Evolutionary conservation across 495 filamentous ascomycete genomes (phyloP), one percentile per base, ranked within the genome.

Genomic region (Xeromyces bisporus): DNA sequence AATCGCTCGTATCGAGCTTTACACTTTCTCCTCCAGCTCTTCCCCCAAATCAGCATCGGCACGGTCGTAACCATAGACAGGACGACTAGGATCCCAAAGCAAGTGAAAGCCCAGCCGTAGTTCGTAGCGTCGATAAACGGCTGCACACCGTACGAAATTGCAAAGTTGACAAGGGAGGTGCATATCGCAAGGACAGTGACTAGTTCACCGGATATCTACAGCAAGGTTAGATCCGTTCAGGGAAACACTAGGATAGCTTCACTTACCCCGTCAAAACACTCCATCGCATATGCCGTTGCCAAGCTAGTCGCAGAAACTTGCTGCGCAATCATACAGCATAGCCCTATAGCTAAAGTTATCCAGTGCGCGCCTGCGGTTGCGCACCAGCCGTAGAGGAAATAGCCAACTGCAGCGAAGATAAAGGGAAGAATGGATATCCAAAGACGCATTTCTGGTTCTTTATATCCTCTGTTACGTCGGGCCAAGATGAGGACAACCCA

Each of bases 231-330:
- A 9, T 21, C 20, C n/a, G n/a, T n/a, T n/a, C n/a, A n/a, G n/a
- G n/a, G n/a, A n/a, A n/a, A 21, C 20, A 21, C 4, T 21, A 5
- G 20, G 9, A 5, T 21, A 9, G 20, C 9, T 21, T 21, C 9
- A 21, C 46, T 27, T 27, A 52, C 48, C 33, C 39, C 38, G 27
- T 53, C 49, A 15, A 51, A 53, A 23, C 47, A 55, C 27, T 58
- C 54, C 46, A 58, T 53, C 1, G 51, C 54, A 44, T 55, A 58
- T 7, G 49, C 50, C 3, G 52, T 53, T n/a, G 52, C 54, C 30
- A 56, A 39, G 35, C 47, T 50, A 12, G 50, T 51, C 0, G 51
- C 43, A 10, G 45, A 46, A 6, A 58, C 51, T 29, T 58, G 52
- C 14, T 56, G 49, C 7, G 53, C 55, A 33, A 54, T 56, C 42